Evolutionary conservation across 441 rosid genomes (phyloP).

Genomic region (Populus hybrid): DNA sequence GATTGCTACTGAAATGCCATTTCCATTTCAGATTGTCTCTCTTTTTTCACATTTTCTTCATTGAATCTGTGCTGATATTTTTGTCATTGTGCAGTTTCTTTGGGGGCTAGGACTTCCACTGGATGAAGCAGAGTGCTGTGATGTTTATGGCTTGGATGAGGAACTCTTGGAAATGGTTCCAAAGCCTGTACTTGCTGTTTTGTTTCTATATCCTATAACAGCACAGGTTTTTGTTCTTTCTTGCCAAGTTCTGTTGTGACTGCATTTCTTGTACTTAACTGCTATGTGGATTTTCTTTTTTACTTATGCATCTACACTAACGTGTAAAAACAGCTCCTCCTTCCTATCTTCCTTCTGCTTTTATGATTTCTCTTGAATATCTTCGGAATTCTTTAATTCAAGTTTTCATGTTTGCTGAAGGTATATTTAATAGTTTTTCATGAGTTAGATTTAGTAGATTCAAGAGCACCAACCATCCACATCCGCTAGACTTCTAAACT

Average conservation of each 20-base stretch:
- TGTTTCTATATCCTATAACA: slow-evolving; percentile 82
- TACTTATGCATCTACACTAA: background rate
- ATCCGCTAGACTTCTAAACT: background rate
- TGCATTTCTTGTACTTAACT: background rate
- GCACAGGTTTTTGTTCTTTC: slow-evolving; percentile 45
- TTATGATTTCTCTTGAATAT: background rate
- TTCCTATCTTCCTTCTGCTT: background rate
- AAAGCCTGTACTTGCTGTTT: slow-evolving; percentile 83
- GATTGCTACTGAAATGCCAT: background rate
- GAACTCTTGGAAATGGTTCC: slow-evolving; percentile 90
- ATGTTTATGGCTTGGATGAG: slow-evolving; percentile 86
- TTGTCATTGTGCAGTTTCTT: slow-evolving; percentile 53
- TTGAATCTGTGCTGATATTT: background rate
- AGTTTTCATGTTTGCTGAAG: background rate
- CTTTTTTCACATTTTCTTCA: background rate
- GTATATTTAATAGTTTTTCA: background rate
- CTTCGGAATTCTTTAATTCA: background rate
- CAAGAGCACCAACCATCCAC: background rate
- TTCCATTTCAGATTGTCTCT: background rate
- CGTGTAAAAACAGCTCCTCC: background rate
- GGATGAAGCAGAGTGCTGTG: slow-evolving; percentile 70
- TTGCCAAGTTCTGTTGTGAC: background rate
- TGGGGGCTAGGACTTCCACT: slow-evolving; percentile 77
- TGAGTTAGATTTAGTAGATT: background rate
- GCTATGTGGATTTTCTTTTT: background rate